Conservation (phyloP, 805 yeast species). For the Metschnikowia baotianmanensis region DNA sequence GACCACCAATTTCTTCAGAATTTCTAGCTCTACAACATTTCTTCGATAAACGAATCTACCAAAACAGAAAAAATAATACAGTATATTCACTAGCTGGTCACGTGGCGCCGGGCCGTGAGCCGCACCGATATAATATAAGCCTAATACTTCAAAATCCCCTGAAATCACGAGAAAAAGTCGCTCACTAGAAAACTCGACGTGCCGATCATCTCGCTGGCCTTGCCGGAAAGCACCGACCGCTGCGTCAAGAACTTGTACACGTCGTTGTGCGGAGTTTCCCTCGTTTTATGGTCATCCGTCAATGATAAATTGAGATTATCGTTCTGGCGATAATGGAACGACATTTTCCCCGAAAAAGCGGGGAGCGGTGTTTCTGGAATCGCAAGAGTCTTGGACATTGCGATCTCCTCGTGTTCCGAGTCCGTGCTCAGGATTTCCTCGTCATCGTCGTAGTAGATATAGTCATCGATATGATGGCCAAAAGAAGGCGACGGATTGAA, state of each 20-base stretch:
- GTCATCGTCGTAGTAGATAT: slow-evolving; percentile 36
- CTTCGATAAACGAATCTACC: too few species aligned
- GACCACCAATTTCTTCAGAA: too few species aligned
- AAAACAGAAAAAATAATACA: too few species aligned
- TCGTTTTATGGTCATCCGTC: slow-evolving; percentile 13
- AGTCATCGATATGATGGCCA: slow-evolving; percentile 32
- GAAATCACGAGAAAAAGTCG: slow-evolving; percentile 37
- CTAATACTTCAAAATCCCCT: too few species aligned
- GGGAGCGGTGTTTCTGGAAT: slow-evolving; percentile 12
- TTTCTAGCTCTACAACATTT: too few species aligned
- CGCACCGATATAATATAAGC: too few species aligned
- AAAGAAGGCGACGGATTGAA: slow-evolving; percentile 29
- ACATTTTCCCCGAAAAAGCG: slow-evolving; percentile 27
- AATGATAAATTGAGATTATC: slow-evolving; percentile 36
- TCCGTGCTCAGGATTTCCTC: slow-evolving; percentile 11
- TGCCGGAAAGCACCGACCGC: slow-evolving; percentile 37
- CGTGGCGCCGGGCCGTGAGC: too few species aligned
- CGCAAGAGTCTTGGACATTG: slow-evolving; percentile 10
- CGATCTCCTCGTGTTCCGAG: slow-evolving; percentile 18
- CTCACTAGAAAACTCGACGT: slow-evolving; percentile 40
- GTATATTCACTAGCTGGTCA: too few species aligned
- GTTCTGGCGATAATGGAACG: slow-evolving; percentile 37
- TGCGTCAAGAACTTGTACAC: slow-evolving; percentile 34
- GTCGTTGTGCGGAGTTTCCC: slow-evolving; percentile 23
- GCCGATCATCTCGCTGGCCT: slow-evolving; percentile 45